Evolutionary conservation across 1,284 basidiomycete species (phyloP).

Genomic region (Ganoderma lucidum): DNA sequence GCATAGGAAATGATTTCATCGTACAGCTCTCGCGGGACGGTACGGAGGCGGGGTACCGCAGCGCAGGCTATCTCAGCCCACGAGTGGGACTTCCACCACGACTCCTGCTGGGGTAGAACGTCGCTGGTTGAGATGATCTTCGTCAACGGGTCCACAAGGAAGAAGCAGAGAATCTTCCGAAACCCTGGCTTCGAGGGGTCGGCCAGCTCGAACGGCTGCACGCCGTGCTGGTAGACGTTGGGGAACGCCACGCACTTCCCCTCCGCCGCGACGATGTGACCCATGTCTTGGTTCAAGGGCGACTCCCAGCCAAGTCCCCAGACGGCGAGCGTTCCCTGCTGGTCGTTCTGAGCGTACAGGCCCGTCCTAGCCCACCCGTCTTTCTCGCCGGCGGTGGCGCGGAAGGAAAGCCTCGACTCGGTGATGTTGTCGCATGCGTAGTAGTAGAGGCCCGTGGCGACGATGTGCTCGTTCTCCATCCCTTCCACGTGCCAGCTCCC

Average conservation of each 20-base stretch:
- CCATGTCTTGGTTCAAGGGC: not conserved
- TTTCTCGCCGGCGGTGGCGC: not conserved
- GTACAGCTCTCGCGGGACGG: conserved; percentile 2
- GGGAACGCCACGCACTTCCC: not conserved
- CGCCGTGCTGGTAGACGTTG: conserved; percentile 42
- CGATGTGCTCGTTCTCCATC: conserved; percentile 56
- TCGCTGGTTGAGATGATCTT: conserved; percentile 31
- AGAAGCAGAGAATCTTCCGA: conserved; percentile 45
- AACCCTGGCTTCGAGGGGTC: conserved; percentile 43
- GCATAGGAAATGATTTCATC: not conserved
- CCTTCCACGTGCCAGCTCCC: conserved; percentile 42
- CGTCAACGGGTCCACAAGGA: conserved; percentile 42
- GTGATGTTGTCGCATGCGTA: conserved; percentile 25
- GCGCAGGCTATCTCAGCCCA: not conserved
- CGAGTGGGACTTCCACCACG: conserved; percentile 21
- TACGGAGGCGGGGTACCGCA: not conserved
- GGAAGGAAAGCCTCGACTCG: conserved; percentile 30
- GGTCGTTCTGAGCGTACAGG: not conserved
- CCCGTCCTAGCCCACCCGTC: too few species aligned
- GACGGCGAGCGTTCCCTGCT: not conserved
- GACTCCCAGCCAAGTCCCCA: not conserved
- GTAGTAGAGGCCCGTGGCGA: conserved; percentile 35
- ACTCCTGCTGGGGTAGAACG: conserved; percentile 33
- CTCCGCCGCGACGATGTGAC: not conserved
- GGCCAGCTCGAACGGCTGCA: conserved; percentile 41